Evolutionary conservation across 1,284 basidiomycete species (phyloP), one percentile per base, ranked within the genome.

Genomic region (Cutaneotrichosporon cyanovorans): DNA sequence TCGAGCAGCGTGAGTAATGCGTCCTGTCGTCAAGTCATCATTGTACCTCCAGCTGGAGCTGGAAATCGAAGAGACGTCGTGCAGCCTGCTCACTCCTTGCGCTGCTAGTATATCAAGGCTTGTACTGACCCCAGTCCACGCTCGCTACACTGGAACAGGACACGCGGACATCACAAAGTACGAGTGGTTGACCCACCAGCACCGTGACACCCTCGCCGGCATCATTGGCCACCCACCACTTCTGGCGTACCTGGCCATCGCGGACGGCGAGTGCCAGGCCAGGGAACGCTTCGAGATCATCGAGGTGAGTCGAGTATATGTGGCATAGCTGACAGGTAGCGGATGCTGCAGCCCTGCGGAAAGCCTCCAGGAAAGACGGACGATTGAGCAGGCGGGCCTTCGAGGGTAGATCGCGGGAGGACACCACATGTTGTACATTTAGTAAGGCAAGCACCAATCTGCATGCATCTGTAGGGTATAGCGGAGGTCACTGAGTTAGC

Each of bases 341-440:
- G 85, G 53, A 96, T 97, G 92, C 76, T 98, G 35, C 92, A 97
- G 68, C 93, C 93, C n/a, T 97, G 90, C 63, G 93, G 92, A 0
- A 89, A 89, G 34, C 92, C 93, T 19, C 93, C 92, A 2, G 80
- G 80, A 38, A 93, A 92, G 72, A 87, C 92, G 55, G 91, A 96
- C 50, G 85, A 89, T 25, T 74, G 66, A 58, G 37, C 37, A 11
- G 16, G 18, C 30, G 28, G 25, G 25, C 12, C 25, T 28, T 7
- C 7, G 8, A 28, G 12, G 25, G 12, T 28, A 7, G 25, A 28
- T 28, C 8, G 7, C 25, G 8, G 8, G 8, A 28, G 7, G n/a
- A n/a, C 12, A 28, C 12, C 25, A 28, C 12, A 28, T 28, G 25
- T 28, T 28, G 25, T 28, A 28, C 25, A 28, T 7, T 28, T 7